Evolutionary conservation across 768 basidiomycete genomes (phyloP).

Genomic region (Kwoniella mangroviensis): DNA sequence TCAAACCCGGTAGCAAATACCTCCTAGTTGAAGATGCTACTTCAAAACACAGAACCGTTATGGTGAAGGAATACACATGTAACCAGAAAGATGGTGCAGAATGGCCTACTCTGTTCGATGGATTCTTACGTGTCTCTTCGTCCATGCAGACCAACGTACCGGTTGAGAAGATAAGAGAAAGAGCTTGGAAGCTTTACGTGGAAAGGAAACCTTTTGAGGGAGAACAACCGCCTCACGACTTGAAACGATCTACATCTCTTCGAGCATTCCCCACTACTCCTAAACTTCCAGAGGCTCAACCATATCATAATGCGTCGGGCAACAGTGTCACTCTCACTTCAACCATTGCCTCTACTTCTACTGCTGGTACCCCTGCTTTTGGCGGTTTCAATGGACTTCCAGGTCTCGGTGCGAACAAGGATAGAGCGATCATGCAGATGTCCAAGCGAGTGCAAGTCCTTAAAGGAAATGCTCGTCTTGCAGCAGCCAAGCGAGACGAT

Average conservation of each 20-base stretch:
- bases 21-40: slow-evolving; percentile 89
- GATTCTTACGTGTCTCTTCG: slow-evolving; percentile 41
- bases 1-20: slow-evolving; percentile 73
- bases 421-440: slow-evolving; percentile 53
- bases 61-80: slow-evolving; percentile 73
- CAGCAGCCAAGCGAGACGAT: slow-evolving; percentile 23
- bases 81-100: slow-evolving; percentile 62
- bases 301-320: slow-evolving; percentile 77
- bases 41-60: slow-evolving; percentile 80
- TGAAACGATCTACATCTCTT: slow-evolving; percentile 55
- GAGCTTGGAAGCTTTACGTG: slow-evolving; percentile 52
- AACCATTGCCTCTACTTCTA: slow-evolving; percentile 73
- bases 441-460: slow-evolving; percentile 56
- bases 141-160: slow-evolving; percentile 32
- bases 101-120: slow-evolving; percentile 78
- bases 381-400: slow-evolving; percentile 27
- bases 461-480: slow-evolving; percentile 49
- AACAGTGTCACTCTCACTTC: slow-evolving; percentile 94
- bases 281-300: slow-evolving; percentile 34
- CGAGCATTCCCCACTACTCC: slow-evolving; percentile 49
- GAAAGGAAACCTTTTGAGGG: slow-evolving; percentile 40
- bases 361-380: slow-evolving; percentile 44
- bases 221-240: slow-evolving; percentile 40
- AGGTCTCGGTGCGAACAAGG: slow-evolving; percentile 33
- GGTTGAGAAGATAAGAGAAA: slow-evolving; percentile 42